Percentiles rank a stretch among this genome's conserved stretches.
Conservation (phyloP, 2,329 filamentous ascomycete species). For the Penicillium sp. region DNA sequence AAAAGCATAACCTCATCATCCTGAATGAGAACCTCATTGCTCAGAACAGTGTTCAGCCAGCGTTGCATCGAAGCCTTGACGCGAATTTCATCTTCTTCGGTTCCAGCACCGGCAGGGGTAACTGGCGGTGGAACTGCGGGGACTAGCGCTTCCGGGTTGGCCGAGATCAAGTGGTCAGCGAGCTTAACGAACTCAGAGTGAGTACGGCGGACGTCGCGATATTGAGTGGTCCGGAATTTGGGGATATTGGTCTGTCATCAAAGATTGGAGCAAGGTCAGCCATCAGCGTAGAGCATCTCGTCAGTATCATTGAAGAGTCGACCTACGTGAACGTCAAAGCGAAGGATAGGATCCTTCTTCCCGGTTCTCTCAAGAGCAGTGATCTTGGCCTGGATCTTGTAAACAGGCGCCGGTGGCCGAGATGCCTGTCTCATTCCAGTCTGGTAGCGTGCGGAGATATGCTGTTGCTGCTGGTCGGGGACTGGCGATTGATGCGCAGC, state of each 20-base stretch:
- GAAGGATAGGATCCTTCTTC: slow-evolving; percentile 91
- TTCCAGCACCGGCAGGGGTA: slow-evolving; percentile 91
- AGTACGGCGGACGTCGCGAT: slow-evolving; percentile 91
- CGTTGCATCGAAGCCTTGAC: slow-evolving; percentile 89
- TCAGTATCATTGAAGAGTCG: slow-evolving; percentile 3
- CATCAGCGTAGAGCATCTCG: slow-evolving; percentile 5
- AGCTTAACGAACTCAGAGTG: slow-evolving; percentile 97
- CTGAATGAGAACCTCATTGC: slow-evolving; percentile 87
- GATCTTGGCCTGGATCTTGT: slow-evolving; percentile 91
- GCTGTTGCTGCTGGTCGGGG: slow-evolving; percentile 45
- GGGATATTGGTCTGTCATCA: slow-evolving; percentile 86
- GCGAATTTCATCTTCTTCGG: slow-evolving; percentile 88
- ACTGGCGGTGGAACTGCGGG: slow-evolving; percentile 93
- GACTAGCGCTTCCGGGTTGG: slow-evolving; percentile 94
- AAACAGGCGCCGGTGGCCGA: slow-evolving; percentile 64
- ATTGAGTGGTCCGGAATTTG: slow-evolving; percentile 95
- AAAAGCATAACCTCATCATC: slow-evolving; percentile 98
- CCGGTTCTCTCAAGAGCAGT: slow-evolving; percentile 89
- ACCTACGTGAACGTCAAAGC: slow-evolving; percentile 94
- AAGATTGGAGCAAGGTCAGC: slow-evolving; percentile 10
- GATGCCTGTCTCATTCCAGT: slow-evolving; percentile 42
- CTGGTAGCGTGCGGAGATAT: slow-evolving; percentile 55
- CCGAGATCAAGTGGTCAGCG: slow-evolving; percentile 92
- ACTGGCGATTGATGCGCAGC: slow-evolving; percentile 43
- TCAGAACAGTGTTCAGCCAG: slow-evolving; percentile 93